Conservation (phyloP, 2,329 filamentous ascomycete genomes). For the Sporothrix euskadiensis region DNA sequence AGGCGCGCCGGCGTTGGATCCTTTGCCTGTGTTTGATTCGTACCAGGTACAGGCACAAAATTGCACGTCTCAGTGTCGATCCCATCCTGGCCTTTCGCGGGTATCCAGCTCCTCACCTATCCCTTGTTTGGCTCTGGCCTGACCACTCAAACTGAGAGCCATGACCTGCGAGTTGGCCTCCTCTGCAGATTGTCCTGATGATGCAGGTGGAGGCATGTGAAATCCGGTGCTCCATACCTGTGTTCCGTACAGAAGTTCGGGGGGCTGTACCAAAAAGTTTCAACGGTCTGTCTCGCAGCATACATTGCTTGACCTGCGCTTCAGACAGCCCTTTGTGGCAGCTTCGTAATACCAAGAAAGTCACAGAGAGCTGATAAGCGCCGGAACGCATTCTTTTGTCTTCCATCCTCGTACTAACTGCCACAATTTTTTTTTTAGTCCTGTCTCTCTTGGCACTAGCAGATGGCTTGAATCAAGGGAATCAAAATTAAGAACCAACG, state of each 20-base stretch:
- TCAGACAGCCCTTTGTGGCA: neutral
- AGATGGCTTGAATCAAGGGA: neutral
- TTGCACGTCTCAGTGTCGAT: neutral
- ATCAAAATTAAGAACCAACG: neutral
- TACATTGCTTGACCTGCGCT: neutral
- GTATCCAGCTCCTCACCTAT: neutral
- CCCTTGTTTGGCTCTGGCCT: neutral
- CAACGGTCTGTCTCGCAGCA: neutral
- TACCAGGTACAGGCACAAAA: neutral
- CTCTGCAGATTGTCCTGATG: neutral
- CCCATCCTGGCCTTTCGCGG: neutral
- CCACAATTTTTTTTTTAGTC: neutral
- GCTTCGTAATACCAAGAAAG: neutral
- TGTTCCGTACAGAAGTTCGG: neutral
- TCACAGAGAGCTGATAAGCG: conserved; percentile 8
- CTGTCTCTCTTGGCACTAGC: neutral
- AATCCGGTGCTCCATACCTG: neutral
- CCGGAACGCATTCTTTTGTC: neutral
- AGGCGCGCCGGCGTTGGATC: neutral
- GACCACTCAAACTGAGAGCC: neutral
- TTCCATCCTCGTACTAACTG: neutral
- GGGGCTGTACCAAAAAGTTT: too few relatives aligned
- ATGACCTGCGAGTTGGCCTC: neutral
- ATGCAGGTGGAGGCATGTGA: neutral
- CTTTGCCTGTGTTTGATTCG: neutral